Evolutionary conservation across 148 eudicot species (phyloP).

Genomic region (Rhododendron vialii): DNA sequence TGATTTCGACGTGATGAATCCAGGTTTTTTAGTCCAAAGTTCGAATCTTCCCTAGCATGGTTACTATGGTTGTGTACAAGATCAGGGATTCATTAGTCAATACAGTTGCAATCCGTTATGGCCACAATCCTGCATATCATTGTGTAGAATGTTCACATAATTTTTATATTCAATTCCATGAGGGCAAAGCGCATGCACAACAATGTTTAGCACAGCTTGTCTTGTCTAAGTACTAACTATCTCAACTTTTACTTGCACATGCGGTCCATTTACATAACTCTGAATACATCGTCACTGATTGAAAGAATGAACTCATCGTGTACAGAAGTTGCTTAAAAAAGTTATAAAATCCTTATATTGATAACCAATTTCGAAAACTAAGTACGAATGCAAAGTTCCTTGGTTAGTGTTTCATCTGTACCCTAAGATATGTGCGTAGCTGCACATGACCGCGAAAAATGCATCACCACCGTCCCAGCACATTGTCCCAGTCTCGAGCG

Average conservation of each 20-base stretch:
- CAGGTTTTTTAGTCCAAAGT: neutral
- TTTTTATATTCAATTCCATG: neutral
- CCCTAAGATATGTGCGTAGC: neutral
- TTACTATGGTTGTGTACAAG: neutral
- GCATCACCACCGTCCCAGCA: too few relatives aligned
- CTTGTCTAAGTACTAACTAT: neutral
- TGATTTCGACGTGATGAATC: neutral
- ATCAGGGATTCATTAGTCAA: neutral
- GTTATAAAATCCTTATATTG: neutral
- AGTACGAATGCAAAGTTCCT: neutral
- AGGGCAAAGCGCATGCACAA: neutral
- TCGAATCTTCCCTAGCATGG: neutral
- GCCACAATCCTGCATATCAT: neutral
- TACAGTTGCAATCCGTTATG: neutral
- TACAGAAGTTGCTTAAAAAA: neutral
- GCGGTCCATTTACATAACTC: neutral
- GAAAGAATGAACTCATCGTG: neutral
- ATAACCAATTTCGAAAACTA: neutral
- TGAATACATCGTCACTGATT: neutral
- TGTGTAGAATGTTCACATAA: neutral
- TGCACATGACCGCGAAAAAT: neutral
- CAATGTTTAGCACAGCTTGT: neutral
- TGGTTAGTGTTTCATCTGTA: neutral
- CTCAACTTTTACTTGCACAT: neutral
- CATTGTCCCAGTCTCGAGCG: neutral